phyloP scores from a whole-genome alignment of 495 filamentous ascomycete species.

The Trichoderma parareesei region DNA sequence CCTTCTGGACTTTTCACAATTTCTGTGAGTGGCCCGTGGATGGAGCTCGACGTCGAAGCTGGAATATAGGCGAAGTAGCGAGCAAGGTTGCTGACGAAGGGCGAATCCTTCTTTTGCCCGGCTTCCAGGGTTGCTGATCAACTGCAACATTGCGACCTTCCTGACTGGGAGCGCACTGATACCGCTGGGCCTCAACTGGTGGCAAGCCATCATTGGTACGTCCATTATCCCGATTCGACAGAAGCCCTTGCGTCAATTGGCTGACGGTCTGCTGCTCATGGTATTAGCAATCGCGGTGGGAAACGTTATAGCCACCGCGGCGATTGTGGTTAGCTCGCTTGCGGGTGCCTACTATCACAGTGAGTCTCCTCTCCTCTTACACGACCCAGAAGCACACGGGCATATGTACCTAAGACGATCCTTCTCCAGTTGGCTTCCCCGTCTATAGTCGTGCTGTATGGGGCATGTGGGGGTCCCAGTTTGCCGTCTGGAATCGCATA shows the following conservation, averaged over 20 bases:
- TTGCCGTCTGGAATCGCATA: conserved; percentile 26
- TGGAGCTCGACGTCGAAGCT: background rate
- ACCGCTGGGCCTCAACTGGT: conserved; percentile 23
- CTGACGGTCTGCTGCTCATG: background rate
- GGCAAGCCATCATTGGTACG: conserved; percentile 21
- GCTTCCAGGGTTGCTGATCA: conserved; percentile 20
- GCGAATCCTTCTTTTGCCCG: conserved; percentile 16
- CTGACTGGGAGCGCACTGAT: conserved; percentile 24
- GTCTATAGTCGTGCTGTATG: conserved; percentile 2
- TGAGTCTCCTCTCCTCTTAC: background rate
- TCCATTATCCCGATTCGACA: conserved; percentile 18
- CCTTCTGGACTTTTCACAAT: conserved; percentile 6
- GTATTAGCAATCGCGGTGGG: background rate
- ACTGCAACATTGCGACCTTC: conserved; percentile 21
- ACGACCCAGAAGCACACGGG: background rate
- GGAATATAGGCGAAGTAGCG: background rate
- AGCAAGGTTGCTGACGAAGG: background rate
- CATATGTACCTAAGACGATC: background rate
- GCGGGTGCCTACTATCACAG: conserved; percentile 5
- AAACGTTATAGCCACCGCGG: background rate
- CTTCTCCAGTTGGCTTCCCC: background rate
- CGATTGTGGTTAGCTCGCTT: conserved; percentile 3
- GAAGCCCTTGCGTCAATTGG: background rate
- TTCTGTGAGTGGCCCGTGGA: background rate
- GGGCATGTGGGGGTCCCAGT: conserved; percentile 14